phyloP scores from a whole-genome alignment of 208 protist genomes.

The Acanthamoeba healyi region DNA sequence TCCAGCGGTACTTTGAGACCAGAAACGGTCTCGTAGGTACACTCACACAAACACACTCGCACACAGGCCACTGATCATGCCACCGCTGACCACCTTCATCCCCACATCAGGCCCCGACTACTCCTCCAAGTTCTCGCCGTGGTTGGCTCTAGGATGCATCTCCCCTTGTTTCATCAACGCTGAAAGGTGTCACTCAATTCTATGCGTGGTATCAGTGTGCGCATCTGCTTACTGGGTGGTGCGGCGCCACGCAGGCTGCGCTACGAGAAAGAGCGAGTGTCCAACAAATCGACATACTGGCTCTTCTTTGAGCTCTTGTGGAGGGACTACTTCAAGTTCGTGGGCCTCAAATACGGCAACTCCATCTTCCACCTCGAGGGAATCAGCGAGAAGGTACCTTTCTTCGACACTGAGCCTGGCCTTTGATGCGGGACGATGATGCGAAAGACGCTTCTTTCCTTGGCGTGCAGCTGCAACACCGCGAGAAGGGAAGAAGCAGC shows the following conservation, averaged over 20 bases:
- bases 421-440: too few species aligned
- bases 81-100: too few species aligned
- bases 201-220: neutral
- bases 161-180: constrained; percentile 76
- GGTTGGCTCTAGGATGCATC: constrained; percentile 83
- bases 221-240: neutral
- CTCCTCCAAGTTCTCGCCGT: constrained; percentile 84
- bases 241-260: constrained; percentile 13
- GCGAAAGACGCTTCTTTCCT: too few species aligned
- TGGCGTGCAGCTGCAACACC: neutral
- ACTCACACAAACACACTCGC: too few species aligned
- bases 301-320: constrained; percentile 84
- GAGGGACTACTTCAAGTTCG: constrained; percentile 83
- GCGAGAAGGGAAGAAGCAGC: neutral
- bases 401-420: too few species aligned
- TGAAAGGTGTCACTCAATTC: constrained; percentile 31
- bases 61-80: too few species aligned
- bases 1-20: constrained; percentile 72
- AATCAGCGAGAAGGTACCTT: neutral
- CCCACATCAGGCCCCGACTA: constrained; percentile 81
- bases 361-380: constrained; percentile 74
- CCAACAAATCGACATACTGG: constrained; percentile 85
- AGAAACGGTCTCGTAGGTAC: constrained; percentile 16
- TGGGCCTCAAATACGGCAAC: constrained; percentile 77
- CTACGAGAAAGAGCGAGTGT: constrained; percentile 78